These are phyloP conservation scores for Camelina hispida DNA, from an alignment of 345 rosid species.

Conservation along the genomic window DNA sequence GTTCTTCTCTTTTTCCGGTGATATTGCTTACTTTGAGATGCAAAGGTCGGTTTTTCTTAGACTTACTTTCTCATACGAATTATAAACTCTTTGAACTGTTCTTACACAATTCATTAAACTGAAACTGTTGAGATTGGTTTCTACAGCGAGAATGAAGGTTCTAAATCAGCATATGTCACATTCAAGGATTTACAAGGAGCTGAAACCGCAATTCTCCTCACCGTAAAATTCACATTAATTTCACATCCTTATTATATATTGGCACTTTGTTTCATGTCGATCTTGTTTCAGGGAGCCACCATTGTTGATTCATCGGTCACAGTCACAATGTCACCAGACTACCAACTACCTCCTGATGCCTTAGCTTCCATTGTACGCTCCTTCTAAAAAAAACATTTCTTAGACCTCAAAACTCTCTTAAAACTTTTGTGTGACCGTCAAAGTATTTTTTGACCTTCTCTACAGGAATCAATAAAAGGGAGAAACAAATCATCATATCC, in stretches of 20 bases:
- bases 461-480: constrained; percentile 46
- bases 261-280: not conserved
- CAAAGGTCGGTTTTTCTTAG: constrained; percentile 49
- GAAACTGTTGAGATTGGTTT: not conserved
- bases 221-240: constrained; percentile 45
- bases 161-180: constrained; percentile 72
- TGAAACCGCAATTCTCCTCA: constrained; percentile 79
- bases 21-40: constrained; percentile 65
- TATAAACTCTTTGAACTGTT: not conserved
- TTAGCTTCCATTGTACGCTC: constrained; percentile 53
- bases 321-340: constrained; percentile 67
- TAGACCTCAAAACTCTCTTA: not conserved
- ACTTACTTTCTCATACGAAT: not conserved
- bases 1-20: constrained; percentile 80
- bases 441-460: not conserved
- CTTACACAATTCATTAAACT: not conserved
- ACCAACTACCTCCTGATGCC: constrained; percentile 73
- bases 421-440: constrained; percentile 1
- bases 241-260: not conserved
- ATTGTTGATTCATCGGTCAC: constrained; percentile 75
- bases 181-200: constrained; percentile 83
- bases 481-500: constrained; percentile 45
- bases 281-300: constrained; percentile 67
- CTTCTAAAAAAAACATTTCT: not conserved
- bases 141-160: constrained; percentile 61